Evolutionary conservation across 306 rosid genomes (phyloP).

Genomic region (Macrotyloma uniflorum): DNA sequence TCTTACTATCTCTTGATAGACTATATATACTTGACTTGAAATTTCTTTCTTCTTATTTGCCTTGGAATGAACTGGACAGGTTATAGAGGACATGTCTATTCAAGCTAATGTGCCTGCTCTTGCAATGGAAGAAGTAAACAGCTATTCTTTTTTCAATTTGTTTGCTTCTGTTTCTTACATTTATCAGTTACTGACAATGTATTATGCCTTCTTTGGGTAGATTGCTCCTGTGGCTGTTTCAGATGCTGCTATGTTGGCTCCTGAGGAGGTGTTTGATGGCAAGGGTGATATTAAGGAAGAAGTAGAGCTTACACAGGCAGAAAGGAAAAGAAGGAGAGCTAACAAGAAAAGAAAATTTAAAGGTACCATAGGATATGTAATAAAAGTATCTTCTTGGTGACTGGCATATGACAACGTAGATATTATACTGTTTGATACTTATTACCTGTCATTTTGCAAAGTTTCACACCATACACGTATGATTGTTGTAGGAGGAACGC

Average conservation of each 20-base stretch:
- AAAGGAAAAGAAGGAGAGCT: slow-evolving; percentile 92
- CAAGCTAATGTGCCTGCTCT: slow-evolving; percentile 88
- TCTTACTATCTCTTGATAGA: slow-evolving; percentile 4
- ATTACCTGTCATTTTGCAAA: slow-evolving; percentile 5
- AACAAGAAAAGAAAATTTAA: slow-evolving; percentile 85
- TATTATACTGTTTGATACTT: background rate
- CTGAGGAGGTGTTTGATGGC: slow-evolving; percentile 93
- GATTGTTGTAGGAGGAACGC: slow-evolving; percentile 18
- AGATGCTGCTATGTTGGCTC: slow-evolving; percentile 98
- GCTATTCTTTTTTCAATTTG: slow-evolving; percentile 25
- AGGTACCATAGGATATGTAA: slow-evolving; percentile 51
- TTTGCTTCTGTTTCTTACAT: slow-evolving; percentile 3
- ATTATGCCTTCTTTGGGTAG: slow-evolving; percentile 54
- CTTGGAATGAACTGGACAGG: slow-evolving; percentile 55
- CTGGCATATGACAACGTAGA: background rate
- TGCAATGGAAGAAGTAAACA: slow-evolving; percentile 94
- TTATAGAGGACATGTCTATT: slow-evolving; percentile 87
- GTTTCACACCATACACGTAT: slow-evolving; percentile 4
- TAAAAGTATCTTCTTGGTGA: slow-evolving; percentile 26
- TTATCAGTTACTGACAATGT: slow-evolving; percentile 28
- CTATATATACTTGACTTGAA: background rate
- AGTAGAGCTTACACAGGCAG: slow-evolving; percentile 81
- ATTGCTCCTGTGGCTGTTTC: slow-evolving; percentile 95
- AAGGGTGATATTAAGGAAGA: slow-evolving; percentile 95
- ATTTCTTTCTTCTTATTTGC: slow-evolving; percentile 20